These are phyloP conservation scores for Anethum foeniculum DNA, from an alignment of 140 eudicot species.

Conservation along the genomic window DNA sequence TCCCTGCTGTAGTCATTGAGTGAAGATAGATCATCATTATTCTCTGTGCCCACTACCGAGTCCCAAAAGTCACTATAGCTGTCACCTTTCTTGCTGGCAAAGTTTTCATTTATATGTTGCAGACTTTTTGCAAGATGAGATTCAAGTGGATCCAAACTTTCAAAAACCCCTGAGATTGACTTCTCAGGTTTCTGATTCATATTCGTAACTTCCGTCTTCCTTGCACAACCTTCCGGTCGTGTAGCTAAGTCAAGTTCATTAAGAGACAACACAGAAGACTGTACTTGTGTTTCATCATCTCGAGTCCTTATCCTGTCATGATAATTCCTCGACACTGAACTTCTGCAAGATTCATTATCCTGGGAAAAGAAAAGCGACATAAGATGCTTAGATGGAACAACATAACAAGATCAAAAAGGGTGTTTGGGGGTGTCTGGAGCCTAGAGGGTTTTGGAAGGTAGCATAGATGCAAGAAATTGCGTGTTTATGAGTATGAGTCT, in stretches of 20 bases:
- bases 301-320: constrained; percentile 19
- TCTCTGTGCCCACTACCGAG: constrained; percentile 9
- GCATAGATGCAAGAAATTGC: background rate
- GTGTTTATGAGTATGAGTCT: background rate
- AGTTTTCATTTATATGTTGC: constrained; percentile 17
- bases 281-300: constrained; percentile 12
- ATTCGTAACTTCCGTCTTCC: constrained; percentile 14
- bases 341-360: constrained; percentile 46
- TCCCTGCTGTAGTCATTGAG: background rate
- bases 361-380: constrained; percentile 23
- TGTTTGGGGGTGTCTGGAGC: background rate
- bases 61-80: background rate
- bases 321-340: constrained; percentile 30
- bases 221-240: constrained; percentile 18
- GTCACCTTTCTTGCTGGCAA: constrained; percentile 4
- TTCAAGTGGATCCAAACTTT: constrained; percentile 16
- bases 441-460: background rate
- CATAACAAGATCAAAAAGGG: background rate
- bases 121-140: constrained; percentile 18
- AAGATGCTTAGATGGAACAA: constrained; percentile 17
- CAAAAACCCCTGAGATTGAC: constrained; percentile 20
- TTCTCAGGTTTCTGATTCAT: constrained; percentile 25
- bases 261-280: constrained; percentile 20
- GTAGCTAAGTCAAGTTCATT: constrained; percentile 10
- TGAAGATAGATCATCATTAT: constrained; percentile 6